Base-by-base conservation (phyloP, 148 eudicot species). In the Rheum nobile region DNA sequence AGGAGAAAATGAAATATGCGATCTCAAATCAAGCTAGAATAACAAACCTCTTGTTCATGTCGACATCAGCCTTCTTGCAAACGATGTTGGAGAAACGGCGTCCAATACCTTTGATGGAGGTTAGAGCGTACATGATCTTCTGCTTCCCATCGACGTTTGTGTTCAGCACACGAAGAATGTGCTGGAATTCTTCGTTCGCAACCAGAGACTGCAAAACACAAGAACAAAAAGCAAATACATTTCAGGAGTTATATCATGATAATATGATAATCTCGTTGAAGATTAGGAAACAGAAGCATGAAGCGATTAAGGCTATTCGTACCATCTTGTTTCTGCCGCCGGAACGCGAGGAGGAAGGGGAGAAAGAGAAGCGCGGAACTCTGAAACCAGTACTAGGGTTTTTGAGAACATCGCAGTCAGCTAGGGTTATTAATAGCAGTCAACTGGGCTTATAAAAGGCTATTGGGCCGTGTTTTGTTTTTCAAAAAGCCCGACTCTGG, bases 101-200 rank as follows among this genome's bases (percentile, higher is more conserved):
- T 11, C 97, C 97, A 65, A 91, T 87, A 86, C 97, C 97, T 77
- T 91, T 91, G 79, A 91, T 91, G 2, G 97, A 87, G 34, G 97
- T 91, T 82, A 91, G 35, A 16, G 94, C 97, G 68, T 86, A 91
- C 97, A 91, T 91, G 75, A 91, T 89, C 87, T 91, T 91, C 81
- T 91, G 91, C 38, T 91, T 91, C 0, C 97, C 93, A 72, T 91
- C 97, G 7, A 89, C 97, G 71, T 91, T 91, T 21, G 94, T 91
- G 82, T 91, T 91, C 84, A 85, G 85, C 47, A 91, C 75, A 82
- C 97, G 97, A 57, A 91, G 82, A 83, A 91, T 91, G 77, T 91
- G 93, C 81, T 91, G 96, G 54, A 91, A 91, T 0, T 88, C 93
- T 72, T 91, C 97, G 17, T 83, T 82, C 22, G 97, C 93, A 4